A percentile compares a stretch with the other conserved stretches of the same genome.
Evolutionary conservation across 306 rosid genomes (phyloP).

Genomic region (Ormosia semicastrata): DNA sequence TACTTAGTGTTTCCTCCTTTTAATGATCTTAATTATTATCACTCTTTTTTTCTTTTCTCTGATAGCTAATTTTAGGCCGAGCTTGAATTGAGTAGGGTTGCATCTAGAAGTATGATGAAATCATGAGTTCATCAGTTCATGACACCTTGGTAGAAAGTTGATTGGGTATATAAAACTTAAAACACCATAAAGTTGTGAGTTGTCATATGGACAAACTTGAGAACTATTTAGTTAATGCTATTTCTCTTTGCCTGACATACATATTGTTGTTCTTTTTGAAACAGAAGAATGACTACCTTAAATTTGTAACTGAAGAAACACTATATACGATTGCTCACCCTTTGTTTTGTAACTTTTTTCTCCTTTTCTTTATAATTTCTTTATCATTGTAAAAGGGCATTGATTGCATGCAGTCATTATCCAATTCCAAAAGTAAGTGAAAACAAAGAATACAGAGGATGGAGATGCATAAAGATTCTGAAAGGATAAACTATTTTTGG

Average conservation of each 20-base stretch:
- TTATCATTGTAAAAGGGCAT: not conserved
- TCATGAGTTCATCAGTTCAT: not conserved
- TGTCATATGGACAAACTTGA: not conserved
- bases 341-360: not conserved
- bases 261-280: not conserved
- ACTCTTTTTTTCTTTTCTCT: not conserved
- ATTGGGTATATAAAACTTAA: constrained; percentile 1
- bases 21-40: not conserved
- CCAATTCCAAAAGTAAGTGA: not conserved
- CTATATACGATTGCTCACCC: not conserved
- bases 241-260: not conserved
- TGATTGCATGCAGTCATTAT: not conserved
- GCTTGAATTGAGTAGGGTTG: constrained; percentile 9
- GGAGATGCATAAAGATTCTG: not conserved
- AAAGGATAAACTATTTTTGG: constrained; percentile 2
- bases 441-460: not conserved
- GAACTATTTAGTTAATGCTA: not conserved
- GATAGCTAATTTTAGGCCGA: not conserved
- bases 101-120: not conserved
- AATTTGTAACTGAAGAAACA: not conserved
- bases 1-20: not conserved
- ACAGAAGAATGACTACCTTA: not conserved
- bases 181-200: not conserved
- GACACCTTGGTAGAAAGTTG: not conserved
- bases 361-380: not conserved